Base-by-base conservation (phyloP, 139 green algal species). In the Closterium sp. region DNA sequence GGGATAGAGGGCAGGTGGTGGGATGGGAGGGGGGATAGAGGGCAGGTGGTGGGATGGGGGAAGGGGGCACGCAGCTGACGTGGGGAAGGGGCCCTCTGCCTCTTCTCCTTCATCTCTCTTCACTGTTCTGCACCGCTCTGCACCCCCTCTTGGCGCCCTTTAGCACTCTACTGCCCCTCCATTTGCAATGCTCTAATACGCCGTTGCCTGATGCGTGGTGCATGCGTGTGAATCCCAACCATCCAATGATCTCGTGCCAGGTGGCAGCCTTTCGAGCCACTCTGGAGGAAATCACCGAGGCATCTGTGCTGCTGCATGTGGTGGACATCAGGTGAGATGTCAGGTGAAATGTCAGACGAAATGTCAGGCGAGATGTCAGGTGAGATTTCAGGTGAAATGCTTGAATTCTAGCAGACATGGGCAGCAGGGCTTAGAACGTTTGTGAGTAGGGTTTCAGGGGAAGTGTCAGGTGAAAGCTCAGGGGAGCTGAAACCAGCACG, bases 271-370 rank as follows among this genome's bases (percentile, higher is more conserved):
- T 96, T 83, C 89, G 96, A 34, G 98, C 98, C 9, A 99, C 98
- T 0, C 95, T 99, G 69, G 98, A 99, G 92, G 98, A 99, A 93
- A 97, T 99, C 64, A 91, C 88, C 6, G 97, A 98, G 30, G 96
- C 97, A 33, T 91, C 84, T 32, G 19, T 98, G 89, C 89, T 99
- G 21, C 86, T 99, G 90, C 98, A 99, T 94, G 96, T 99, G 76
- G 96, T 99, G 93, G 98, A 99, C 92, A 96, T 98, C 33, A 93
- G 90, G 90, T 93, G 43, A 33, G 85, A 10, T 35, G 33, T 34
- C 33, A 81, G 33, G 84, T 87, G 33, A 25, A 19, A 16, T 25
- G 16, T 87, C 33, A 66, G 33, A 19, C 25, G 33, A 66, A 1
- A 55, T 87, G 33, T 87, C 33, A 87, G 84, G 84, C 25, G 55